Evolutionary conservation across 2,329 filamentous ascomycete species (phyloP).

Genomic region (Dactylonectria estremocensis): DNA sequence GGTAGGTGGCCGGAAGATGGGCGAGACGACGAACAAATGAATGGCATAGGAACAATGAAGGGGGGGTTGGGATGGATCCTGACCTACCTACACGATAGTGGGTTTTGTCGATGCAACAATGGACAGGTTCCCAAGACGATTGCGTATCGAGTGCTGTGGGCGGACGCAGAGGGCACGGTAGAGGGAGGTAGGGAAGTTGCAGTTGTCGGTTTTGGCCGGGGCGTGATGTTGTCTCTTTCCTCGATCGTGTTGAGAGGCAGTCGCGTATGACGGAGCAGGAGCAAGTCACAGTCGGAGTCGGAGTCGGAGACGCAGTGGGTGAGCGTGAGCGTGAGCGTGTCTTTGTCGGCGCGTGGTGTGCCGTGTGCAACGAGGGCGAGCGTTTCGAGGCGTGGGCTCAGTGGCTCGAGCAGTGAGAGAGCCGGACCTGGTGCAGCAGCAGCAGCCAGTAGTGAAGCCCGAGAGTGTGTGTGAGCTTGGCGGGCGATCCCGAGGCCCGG

Average conservation of each 20-base stretch:
- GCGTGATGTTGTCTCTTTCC: slow-evolving; percentile 20
- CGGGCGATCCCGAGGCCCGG: slow-evolving; percentile 47
- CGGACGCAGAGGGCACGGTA: not conserved
- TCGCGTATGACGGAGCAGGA: not conserved
- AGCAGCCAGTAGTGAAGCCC: not conserved
- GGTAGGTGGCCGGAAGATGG: not conserved
- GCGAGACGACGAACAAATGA: not conserved
- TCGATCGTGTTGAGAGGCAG: not conserved
- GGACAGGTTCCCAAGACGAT: slow-evolving; percentile 6
- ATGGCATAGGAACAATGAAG: not conserved
- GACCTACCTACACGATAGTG: slow-evolving; percentile 3
- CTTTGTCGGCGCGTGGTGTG: not conserved
- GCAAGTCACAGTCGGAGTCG: not conserved
- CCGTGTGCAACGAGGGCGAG: not conserved
- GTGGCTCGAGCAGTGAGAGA: not conserved
- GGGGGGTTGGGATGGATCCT: not conserved
- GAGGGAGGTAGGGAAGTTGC: not conserved
- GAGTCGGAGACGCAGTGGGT: not conserved
- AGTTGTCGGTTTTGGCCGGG: not conserved
- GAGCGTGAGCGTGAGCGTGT: not conserved
- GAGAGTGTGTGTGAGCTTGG: slow-evolving; percentile 31
- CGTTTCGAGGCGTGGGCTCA: not conserved
- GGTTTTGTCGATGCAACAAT: slow-evolving; percentile 23
- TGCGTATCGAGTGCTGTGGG: not conserved
- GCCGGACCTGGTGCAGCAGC: not conserved